Evolutionary conservation across 768 basidiomycete species (phyloP).

Genomic region (Calocybe cyanea): DNA sequence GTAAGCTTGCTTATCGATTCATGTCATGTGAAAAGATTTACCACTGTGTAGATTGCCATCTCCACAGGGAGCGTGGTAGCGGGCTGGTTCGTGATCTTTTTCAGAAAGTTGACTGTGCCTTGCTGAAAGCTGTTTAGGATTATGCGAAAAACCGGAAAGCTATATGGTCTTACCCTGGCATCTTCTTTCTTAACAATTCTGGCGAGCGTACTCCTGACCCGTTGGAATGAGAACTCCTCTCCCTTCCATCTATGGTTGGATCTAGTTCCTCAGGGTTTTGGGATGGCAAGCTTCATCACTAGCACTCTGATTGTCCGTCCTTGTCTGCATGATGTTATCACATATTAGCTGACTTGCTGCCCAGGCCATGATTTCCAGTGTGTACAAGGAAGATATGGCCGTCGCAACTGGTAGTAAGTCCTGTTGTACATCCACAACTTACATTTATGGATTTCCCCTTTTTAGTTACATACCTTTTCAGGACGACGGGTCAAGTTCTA

Average conservation of each 20-base stretch:
- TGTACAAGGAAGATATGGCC: slow-evolving; percentile 77
- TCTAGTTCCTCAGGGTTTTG: slow-evolving; percentile 77
- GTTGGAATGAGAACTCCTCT: slow-evolving; percentile 65
- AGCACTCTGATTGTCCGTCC: slow-evolving; percentile 74
- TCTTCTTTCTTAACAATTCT: slow-evolving; percentile 60
- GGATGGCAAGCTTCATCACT: slow-evolving; percentile 83
- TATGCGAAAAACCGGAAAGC: slow-evolving; percentile 83
- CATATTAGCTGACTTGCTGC: slow-evolving; percentile 2
- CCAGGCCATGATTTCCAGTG: slow-evolving; percentile 84
- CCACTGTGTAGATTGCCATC: slow-evolving; percentile 58
- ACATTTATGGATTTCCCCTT: slow-evolving; percentile 1
- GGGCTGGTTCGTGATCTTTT: slow-evolving; percentile 59
- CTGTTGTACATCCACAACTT: slow-evolving; percentile 10
- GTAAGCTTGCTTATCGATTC: slow-evolving; percentile 37
- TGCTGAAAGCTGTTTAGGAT: slow-evolving; percentile 44
- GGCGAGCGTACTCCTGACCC: slow-evolving; percentile 56
- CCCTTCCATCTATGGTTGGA: slow-evolving; percentile 70
- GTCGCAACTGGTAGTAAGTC: slow-evolving; percentile 86
- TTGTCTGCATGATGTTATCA: slow-evolving; percentile 4
- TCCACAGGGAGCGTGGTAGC: slow-evolving; percentile 84
- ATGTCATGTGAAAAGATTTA: slow-evolving; percentile 16
- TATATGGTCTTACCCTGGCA: slow-evolving; percentile 69
- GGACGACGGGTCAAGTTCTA: slow-evolving; percentile 92
- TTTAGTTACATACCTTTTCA: slow-evolving; percentile 87
- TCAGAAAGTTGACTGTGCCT: slow-evolving; percentile 4